These are phyloP conservation scores for Phytophthora pini DNA, from an alignment of 352 stramenopile genomes.

Conservation along the genomic window DNA sequence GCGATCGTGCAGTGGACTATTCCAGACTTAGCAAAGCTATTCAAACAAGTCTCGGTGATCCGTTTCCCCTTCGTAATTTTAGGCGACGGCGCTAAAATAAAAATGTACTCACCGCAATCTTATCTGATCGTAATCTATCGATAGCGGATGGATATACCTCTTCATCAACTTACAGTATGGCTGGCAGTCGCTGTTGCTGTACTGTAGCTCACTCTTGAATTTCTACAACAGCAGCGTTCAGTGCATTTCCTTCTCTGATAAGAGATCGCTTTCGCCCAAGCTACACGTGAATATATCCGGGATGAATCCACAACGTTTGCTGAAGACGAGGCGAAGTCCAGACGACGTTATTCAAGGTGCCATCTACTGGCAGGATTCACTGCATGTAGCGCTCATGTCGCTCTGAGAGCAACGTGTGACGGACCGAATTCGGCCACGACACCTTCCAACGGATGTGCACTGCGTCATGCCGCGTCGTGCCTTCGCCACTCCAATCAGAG, in stretches of 20 bases:
- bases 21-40: slow-evolving; percentile 3
- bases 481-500: slow-evolving; percentile 18
- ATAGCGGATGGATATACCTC: too few species aligned
- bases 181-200: too few species aligned
- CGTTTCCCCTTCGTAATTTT: slow-evolving; percentile 2
- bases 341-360: slow-evolving; percentile 5
- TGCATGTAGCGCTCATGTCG: neutral
- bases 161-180: too few species aligned
- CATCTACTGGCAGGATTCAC: neutral
- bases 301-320: neutral
- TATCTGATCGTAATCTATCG: slow-evolving; percentile 4
- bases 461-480: slow-evolving; percentile 19
- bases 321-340: slow-evolving; percentile 12
- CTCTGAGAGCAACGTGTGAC: neutral
- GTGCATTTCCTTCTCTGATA: too few species aligned
- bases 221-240: too few species aligned
- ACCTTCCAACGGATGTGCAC: neutral
- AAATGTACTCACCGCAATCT: slow-evolving; percentile 14
- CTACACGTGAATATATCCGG: too few species aligned
- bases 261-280: too few species aligned
- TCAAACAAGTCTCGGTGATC: slow-evolving; percentile 1
- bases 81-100: slow-evolving; percentile 3
- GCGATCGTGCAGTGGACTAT: slow-evolving; percentile 22
- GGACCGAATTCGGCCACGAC: neutral
- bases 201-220: too few species aligned